A percentile compares a stretch with the other conserved stretches of the same genome.
Evolutionary conservation across 108 stramenopile species (phyloP).

Genomic region (Skeletonema tropicum): DNA sequence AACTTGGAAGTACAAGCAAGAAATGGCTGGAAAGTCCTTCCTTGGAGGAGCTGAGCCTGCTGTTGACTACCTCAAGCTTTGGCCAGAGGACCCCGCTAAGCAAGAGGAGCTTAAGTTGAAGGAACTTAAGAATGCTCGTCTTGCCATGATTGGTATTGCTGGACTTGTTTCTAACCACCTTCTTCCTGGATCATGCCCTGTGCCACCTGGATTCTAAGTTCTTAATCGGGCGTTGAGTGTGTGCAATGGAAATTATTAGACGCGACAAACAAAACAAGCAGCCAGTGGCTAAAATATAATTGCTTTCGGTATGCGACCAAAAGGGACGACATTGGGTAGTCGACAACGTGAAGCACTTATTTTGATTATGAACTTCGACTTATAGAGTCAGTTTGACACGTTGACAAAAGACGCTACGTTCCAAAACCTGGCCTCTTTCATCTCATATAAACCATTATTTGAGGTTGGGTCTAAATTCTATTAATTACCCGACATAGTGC

Average conservation of each 20-base stretch:
- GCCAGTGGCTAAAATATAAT: background rate
- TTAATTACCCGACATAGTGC: too few relatives aligned
- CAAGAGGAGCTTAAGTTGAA: slow-evolving; percentile 80
- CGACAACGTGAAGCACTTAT: background rate
- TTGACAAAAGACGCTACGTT: too few relatives aligned
- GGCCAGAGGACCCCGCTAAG: slow-evolving; percentile 59
- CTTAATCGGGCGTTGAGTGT: background rate
- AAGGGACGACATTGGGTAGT: slow-evolving; percentile 1
- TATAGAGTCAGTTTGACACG: too few relatives aligned
- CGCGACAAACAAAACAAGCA: background rate
- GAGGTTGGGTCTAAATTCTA: too few relatives aligned
- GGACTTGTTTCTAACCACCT: slow-evolving; percentile 83
- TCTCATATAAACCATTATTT: too few relatives aligned
- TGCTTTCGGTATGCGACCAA: slow-evolving; percentile 1
- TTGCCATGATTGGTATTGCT: slow-evolving; percentile 95
- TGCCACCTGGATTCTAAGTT: slow-evolving; percentile 16
- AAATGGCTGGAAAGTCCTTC: slow-evolving; percentile 81
- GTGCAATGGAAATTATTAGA: slow-evolving; percentile 1
- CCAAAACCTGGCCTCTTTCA: too few relatives aligned
- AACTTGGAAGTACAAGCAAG: slow-evolving; percentile 83
- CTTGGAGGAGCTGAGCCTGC: slow-evolving; percentile 81
- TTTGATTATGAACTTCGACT: background rate
- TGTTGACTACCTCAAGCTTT: slow-evolving; percentile 84
- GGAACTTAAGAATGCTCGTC: slow-evolving; percentile 94
- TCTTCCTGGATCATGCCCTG: slow-evolving; percentile 90